phyloP scores from a whole-genome alignment of 306 rosid species.

The Ammopiptanthus mongolicus region DNA sequence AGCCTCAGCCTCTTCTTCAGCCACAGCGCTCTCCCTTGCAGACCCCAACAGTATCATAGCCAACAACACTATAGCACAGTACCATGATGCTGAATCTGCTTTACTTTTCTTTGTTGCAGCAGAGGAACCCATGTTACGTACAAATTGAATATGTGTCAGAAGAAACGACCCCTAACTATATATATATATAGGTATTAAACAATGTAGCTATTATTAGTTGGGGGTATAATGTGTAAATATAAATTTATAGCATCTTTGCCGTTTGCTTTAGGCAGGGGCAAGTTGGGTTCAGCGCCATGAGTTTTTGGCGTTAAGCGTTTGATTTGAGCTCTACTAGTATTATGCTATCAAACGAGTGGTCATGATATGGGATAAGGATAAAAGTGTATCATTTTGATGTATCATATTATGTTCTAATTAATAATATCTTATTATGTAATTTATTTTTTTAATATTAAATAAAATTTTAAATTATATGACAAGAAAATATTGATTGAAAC shows the following conservation, averaged over 20 bases:
- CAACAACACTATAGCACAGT: conserved; percentile 39
- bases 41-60: conserved; percentile 54
- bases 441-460: no score
- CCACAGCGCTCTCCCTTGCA: conserved; percentile 29
- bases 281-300: conserved; percentile 29
- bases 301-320: conserved; percentile 22
- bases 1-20: background rate
- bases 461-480: no score
- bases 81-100: conserved; percentile 56
- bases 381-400: no score
- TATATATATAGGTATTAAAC: background rate
- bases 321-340: background rate
- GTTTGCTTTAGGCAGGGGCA: conserved; percentile 26
- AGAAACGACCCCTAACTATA: background rate
- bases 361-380: no score
- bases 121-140: conserved; percentile 11
- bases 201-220: background rate
- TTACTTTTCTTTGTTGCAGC: background rate
- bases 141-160: background rate
- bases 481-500: no score
- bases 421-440: no score
- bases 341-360: background rate
- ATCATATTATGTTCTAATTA: no score
- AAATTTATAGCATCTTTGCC: background rate
- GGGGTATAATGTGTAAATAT: background rate